Evolutionary conservation across 805 yeast species (phyloP), one percentile per base, ranked within the genome.

Genomic region (Schizosaccharomyces lindneri): DNA sequence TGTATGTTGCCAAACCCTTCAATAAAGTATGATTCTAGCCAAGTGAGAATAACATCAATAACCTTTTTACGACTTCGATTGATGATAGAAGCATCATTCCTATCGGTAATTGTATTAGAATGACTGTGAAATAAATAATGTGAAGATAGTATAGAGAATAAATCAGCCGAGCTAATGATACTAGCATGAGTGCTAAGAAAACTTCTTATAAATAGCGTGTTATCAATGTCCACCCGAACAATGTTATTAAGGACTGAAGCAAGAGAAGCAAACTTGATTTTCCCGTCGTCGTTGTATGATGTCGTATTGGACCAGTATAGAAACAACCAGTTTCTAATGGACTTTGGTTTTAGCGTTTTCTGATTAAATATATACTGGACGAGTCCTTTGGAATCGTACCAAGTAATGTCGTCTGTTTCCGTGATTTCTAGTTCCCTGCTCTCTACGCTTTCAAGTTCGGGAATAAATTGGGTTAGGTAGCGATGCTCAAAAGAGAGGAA

Each of bases 211-310:
- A 64, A 17, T 70, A 66, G 59, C 73, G 67, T 43, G 73, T 74
- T 39, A 75, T 75, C 41, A 70, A 66, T 59, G 73, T 71, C 41
- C 73, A 68, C 61, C 68, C 69, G 55, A 72, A 71, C 64, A 73
- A 69, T 11, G 73, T 70, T 19, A 13, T 46, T 46, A 2, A 46
- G 7, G n/a, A 46, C n/a, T 1, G 27, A 46, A n/a, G 27, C 24
- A 19, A 46, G 27, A 46, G 51, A 19, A 24, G 51, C 51, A 19
- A 24, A 19, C 27, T 13, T 46, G 7, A 46, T 17, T 46, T 46
- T 46, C n/a, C 51, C 51, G n/a, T 46, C 51, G 7, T 46, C 11
- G 7, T 46, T 24, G 27, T 19, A 19, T 17, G 2, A 19, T 3
- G 27, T 24, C 1, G 21, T 46, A 4, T 24, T 19, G n/a, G 51